phyloP scores from a whole-genome alignment of 371 early-diverging fungal genomes.

The Rhizopus microsporus region DNA sequence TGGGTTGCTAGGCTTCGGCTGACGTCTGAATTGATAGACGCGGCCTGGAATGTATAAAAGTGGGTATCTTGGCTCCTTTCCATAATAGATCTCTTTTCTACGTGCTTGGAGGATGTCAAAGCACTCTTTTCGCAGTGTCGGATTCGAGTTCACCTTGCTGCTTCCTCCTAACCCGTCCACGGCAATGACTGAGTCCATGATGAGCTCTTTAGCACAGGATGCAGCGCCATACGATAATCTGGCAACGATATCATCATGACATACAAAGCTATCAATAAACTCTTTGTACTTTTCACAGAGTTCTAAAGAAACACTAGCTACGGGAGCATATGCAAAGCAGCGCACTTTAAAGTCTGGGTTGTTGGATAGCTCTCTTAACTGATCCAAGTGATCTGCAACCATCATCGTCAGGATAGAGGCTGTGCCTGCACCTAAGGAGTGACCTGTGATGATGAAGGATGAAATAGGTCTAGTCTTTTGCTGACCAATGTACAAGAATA shows the following conservation, averaged over 20 bases:
- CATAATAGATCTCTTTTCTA: conserved; percentile 44
- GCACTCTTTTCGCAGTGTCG: conserved; percentile 33
- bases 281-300: conserved; percentile 66
- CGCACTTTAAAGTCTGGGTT: conserved; percentile 49
- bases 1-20: not conserved
- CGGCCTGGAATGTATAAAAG: conserved; percentile 48
- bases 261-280: conserved; percentile 74
- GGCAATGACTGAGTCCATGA: conserved; percentile 50
- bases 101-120: conserved; percentile 46
- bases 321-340: conserved; percentile 54
- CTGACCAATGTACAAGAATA: conserved; percentile 43
- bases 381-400: conserved; percentile 67
- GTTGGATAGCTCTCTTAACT: conserved; percentile 48
- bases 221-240: conserved; percentile 79
- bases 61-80: conserved; percentile 45
- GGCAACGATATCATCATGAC: conserved; percentile 76
- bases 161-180: conserved; percentile 50
- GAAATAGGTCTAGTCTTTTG: conserved; percentile 21
- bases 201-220: conserved; percentile 45
- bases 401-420: conserved; percentile 81
- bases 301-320: conserved; percentile 71
- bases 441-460: conserved; percentile 55
- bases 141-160: conserved; percentile 38
- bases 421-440: conserved; percentile 81
- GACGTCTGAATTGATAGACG: conserved; percentile 46